Percentiles rank a stretch among this genome's conserved stretches.
Conservation (phyloP, 495 filamentous ascomycete species). For the Parmelia sp. region DNA sequence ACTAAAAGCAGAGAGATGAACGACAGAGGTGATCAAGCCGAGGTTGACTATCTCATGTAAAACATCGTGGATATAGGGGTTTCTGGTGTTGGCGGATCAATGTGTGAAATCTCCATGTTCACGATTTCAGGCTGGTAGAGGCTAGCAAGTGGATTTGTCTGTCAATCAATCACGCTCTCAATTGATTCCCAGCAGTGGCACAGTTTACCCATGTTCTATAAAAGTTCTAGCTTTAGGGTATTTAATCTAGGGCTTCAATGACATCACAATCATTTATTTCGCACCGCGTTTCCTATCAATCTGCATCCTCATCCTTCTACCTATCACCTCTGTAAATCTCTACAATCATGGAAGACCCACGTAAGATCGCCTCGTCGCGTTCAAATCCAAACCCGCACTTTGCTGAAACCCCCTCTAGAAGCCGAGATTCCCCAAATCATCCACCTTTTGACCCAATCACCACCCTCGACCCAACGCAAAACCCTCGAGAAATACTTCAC, state of each 20-base stretch:
- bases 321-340: slow-evolving; percentile 44
- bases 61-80: slow-evolving; percentile 8
- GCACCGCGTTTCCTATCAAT: slow-evolving; percentile 5
- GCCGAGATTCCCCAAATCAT: slow-evolving; percentile 57
- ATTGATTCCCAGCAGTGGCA: neutral
- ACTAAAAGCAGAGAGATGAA: neutral
- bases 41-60: slow-evolving; percentile 9
- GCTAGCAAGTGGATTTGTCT: neutral
- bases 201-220: neutral
- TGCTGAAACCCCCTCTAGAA: slow-evolving; percentile 7
- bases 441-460: slow-evolving; percentile 55
- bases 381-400: slow-evolving; percentile 45
- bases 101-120: neutral
- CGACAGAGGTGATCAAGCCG: neutral
- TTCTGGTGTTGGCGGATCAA: neutral
- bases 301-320: slow-evolving; percentile 19
- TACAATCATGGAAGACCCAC: slow-evolving; percentile 39
- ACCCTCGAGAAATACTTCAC: slow-evolving; percentile 66
- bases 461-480: slow-evolving; percentile 54
- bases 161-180: neutral
- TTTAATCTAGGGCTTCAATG: neutral
- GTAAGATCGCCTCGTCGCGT: slow-evolving; percentile 58
- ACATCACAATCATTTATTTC: slow-evolving; percentile 29
- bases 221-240: neutral
- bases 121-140: neutral